phyloP scores from a whole-genome alignment of 768 basidiomycete species.

The Mycena sanguinolenta region DNA sequence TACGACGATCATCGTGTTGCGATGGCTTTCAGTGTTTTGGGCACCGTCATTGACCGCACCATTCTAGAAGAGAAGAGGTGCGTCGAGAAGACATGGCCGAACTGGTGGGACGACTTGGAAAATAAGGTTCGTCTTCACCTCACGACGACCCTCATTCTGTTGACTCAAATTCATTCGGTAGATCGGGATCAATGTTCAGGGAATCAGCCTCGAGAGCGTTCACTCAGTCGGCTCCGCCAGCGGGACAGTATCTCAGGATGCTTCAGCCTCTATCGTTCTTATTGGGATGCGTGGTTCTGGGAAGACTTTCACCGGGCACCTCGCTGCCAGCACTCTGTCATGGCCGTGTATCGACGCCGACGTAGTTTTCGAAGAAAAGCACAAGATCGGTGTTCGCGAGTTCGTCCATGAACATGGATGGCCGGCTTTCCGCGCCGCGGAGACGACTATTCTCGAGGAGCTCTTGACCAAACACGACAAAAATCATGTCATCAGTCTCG shows the following conservation, averaged over 20 bases:
- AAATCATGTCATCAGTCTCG: conserved; percentile 87
- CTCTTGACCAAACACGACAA: conserved; percentile 71
- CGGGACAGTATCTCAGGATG: conserved; percentile 48
- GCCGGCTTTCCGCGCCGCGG: conserved; percentile 89
- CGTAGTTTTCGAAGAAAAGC: conserved; percentile 74
- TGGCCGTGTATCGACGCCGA: conserved; percentile 90
- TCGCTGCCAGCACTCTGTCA: conserved; percentile 80
- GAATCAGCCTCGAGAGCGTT: conserved; percentile 75
- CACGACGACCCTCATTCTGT: neutral
- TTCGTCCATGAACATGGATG: conserved; percentile 90
- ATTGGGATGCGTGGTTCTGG: conserved; percentile 98
- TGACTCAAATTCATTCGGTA: conserved; percentile 45
- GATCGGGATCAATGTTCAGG: conserved; percentile 92
- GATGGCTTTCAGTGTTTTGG: conserved; percentile 96
- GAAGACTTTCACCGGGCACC: conserved; percentile 88
- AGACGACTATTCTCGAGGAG: conserved; percentile 76
- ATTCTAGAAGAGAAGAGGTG: conserved; percentile 96
- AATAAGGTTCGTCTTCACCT: conserved; percentile 77
- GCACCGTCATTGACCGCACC: conserved; percentile 78
- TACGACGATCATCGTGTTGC: conserved; percentile 99
- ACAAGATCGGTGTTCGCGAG: conserved; percentile 72
- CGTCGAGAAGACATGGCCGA: conserved; percentile 99
- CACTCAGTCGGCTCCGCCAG: conserved; percentile 59
- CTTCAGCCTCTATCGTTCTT: conserved; percentile 75
- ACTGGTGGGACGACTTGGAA: conserved; percentile 99